Conservation (phyloP, 768 basidiomycete species). For the Vararia minispora region DNA sequence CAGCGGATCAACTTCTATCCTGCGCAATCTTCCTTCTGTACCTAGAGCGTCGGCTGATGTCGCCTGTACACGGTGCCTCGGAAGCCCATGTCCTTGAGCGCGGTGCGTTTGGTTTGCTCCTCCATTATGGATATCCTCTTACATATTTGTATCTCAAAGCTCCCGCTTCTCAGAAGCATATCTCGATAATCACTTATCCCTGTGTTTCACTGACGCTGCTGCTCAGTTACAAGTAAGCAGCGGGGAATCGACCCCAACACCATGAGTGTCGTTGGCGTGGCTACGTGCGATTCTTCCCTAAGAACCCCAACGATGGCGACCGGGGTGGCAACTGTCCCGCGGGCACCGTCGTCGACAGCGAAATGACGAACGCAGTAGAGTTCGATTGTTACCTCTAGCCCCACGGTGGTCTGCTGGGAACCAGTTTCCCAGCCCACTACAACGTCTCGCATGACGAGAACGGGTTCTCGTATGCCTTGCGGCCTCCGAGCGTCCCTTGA, state of each 20-base stretch:
- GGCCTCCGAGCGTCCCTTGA: not conserved
- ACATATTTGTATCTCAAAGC: no score
- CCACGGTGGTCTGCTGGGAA: slow-evolving; percentile 40
- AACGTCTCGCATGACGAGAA: slow-evolving; percentile 41
- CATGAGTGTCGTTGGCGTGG: slow-evolving; percentile 67
- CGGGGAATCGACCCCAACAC: slow-evolving; percentile 52
- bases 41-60: not conserved
- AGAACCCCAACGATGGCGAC: slow-evolving; percentile 33
- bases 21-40: slow-evolving; percentile 26
- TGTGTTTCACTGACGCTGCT: no score
- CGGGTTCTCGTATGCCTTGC: slow-evolving; percentile 40
- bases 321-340: slow-evolving; percentile 62
- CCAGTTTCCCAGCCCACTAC: slow-evolving; percentile 57
- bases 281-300: slow-evolving; percentile 52
- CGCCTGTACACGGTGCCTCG: slow-evolving; percentile 35
- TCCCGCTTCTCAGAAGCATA: no score
- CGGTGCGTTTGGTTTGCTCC: slow-evolving; percentile 25
- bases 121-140: no score
- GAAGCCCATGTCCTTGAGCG: slow-evolving; percentile 40
- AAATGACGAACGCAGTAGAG: slow-evolving; percentile 55
- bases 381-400: slow-evolving; percentile 72
- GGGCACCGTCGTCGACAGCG: slow-evolving; percentile 65
- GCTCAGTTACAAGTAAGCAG: slow-evolving; percentile 49
- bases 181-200: not conserved
- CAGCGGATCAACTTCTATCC: slow-evolving; percentile 67